Evolutionary conservation across 345 rosid species (phyloP), one percentile per base, ranked within the genome.

Genomic region (Populus alba): DNA sequence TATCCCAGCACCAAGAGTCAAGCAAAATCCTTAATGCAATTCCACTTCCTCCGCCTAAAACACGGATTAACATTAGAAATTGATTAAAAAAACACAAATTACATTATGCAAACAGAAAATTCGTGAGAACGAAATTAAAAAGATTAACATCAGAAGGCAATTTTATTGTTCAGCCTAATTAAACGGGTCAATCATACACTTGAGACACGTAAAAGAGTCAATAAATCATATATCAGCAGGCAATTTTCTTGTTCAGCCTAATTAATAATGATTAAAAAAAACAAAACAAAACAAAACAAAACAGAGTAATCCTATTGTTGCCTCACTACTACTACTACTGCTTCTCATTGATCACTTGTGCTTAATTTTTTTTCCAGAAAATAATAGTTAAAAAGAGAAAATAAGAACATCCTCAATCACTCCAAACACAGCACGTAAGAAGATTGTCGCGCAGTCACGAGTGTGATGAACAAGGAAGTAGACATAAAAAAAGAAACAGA

Each of bases 1-100:
- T 57, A 57, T 57, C 15, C 63, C 31, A 77, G 77, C 73, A 63
- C 80, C 43, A 67, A 59, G 72, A 75, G 31, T 67, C 72, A 22
- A 72, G 39, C 37, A 83, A 25, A 75, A 38, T 70, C 81, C 76
- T 51, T 2, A 17, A 65, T n/a, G 61, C 11, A 13, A 12, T 47
- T 47, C 11, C 51, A 57, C 63, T 25, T 57, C 27, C 10, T 23
- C 63, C 12, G 63, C 63, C 63, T 3, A n/a, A 3, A 25, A n/a
- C 63, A 57, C 63, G 0, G 9, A 47, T 12, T 47, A 12, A 45
- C 51, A 45, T 4, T 45, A 45, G 18, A 45, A 45, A 45, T 45
- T 23, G 10, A 57, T 3, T n/a, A 57, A 57, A 57, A 57, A 57
- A 20, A 51, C n/a, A 55, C 37, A 33, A 33, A 33, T 2, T 8